phyloP scores from a whole-genome alignment of 805 yeast species.

The Soucietia sequanensis region DNA sequence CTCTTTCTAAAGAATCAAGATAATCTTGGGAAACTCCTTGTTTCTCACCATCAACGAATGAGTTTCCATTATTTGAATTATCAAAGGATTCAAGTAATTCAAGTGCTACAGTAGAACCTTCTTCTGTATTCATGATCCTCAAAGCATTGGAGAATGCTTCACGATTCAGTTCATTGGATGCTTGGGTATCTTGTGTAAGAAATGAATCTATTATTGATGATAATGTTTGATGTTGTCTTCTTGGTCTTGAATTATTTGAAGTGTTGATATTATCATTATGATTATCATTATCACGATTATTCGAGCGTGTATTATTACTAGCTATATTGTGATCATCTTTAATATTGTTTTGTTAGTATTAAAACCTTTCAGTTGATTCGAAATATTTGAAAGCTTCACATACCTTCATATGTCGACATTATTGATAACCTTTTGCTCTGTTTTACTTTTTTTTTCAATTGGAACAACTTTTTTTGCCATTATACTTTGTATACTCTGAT shows the following conservation, averaged over 20 bases:
- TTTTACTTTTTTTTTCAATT: too few relatives aligned
- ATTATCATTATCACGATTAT: constrained; percentile 5
- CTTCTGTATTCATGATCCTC: constrained; percentile 26
- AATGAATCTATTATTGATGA: constrained; percentile 35
- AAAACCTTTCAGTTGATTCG: too few relatives aligned
- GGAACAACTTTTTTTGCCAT: too few relatives aligned
- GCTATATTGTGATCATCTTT: constrained; percentile 42
- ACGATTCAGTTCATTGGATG: constrained; percentile 6
- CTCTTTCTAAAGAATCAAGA: constrained; percentile 75
- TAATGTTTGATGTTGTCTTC: constrained; percentile 31
- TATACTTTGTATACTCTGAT: too few relatives aligned
- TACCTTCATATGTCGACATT: constrained; percentile 50
- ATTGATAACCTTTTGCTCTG: too few relatives aligned
- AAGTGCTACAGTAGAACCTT: constrained; percentile 27
- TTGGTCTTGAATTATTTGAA: constrained; percentile 7
- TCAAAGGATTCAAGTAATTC: constrained; percentile 25
- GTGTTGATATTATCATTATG: background rate
- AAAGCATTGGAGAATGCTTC: constrained; percentile 33
- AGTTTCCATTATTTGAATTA: constrained; percentile 3
- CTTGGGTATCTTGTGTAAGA: constrained; percentile 15
- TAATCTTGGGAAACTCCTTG: constrained; percentile 67
- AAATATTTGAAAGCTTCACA: too few relatives aligned
- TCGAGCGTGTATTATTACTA: background rate
- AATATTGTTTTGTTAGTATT: too few relatives aligned
- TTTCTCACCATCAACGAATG: constrained; percentile 1